phyloP scores from a whole-genome alignment of 2,329 filamentous ascomycete species.

The Fusarium mexicanum region DNA sequence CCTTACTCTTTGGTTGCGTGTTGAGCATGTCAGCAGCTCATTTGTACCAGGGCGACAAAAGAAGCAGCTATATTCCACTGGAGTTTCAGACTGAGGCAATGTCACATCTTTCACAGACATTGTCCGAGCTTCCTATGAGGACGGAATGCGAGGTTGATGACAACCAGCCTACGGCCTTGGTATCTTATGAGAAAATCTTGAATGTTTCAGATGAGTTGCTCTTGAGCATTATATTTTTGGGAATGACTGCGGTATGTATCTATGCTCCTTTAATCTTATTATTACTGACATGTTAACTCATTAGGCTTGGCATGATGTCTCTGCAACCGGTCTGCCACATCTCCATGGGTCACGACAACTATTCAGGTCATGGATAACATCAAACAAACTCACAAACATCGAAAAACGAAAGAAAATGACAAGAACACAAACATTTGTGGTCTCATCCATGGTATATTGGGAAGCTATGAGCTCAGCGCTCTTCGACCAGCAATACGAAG shows the following conservation, averaged over 20 bases:
- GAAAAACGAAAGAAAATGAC: neutral
- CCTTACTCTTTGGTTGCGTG: conserved; percentile 10
- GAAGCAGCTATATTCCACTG: neutral
- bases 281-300: neutral
- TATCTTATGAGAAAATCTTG: neutral
- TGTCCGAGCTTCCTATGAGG: neutral
- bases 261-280: rapidly evolving
- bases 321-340: conserved; percentile 9
- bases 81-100: conserved; percentile 27
- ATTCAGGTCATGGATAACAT: conserved; percentile 17
- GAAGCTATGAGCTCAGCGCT: conserved; percentile 27
- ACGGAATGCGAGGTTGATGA: neutral
- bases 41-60: conserved; percentile 12
- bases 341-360: conserved; percentile 17
- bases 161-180: neutral
- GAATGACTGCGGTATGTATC: conserved; percentile 25
- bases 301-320: conserved; percentile 27
- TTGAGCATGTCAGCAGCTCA: conserved; percentile 34
- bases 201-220: conserved; percentile 22
- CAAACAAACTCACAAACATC: neutral
- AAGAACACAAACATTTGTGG: conserved; percentile 6
- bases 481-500: conserved; percentile 16
- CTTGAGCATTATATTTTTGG: conserved; percentile 14
- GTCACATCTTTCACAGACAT: conserved; percentile 4
- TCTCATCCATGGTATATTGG: conserved; percentile 32